Conservation (phyloP, 768 basidiomycete species). For the Goffeauzyma gilvescens region DNA sequence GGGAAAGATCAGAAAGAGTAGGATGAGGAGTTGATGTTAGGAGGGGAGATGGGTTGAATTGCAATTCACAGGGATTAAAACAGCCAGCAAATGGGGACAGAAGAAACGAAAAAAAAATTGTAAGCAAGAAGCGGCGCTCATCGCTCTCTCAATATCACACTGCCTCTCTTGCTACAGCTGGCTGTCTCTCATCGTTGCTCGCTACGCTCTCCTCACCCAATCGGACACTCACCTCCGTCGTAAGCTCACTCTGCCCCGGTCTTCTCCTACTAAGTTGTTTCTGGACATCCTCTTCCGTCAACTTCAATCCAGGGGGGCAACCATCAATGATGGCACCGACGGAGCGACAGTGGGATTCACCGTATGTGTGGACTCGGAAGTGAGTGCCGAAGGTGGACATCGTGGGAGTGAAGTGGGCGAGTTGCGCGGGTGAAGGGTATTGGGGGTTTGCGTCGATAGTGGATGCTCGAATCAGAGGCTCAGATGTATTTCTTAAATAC, state of each 20-base stretch:
- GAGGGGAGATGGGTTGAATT: no score
- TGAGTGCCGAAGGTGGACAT: conserved; percentile 90
- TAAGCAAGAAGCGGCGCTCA: no score
- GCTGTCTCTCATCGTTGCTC: not conserved
- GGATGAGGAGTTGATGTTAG: not conserved
- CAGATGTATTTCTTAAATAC: no score
- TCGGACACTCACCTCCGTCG: conserved; percentile 71
- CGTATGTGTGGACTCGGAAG: conserved; percentile 91
- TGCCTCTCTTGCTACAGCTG: no score
- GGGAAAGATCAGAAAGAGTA: not conserved
- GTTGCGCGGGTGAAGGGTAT: no score
- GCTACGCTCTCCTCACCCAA: not conserved
- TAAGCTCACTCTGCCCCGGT: conserved; percentile 89
- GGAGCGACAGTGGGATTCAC: conserved; percentile 90
- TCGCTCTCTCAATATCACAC: no score
- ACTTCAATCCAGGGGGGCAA: conserved; percentile 72
- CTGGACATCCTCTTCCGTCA: conserved; percentile 71
- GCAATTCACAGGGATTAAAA: no score
- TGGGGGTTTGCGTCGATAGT: no score
- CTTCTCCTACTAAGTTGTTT: conserved; percentile 71
- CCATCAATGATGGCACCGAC: conserved; percentile 97
- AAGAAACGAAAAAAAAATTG: no score
- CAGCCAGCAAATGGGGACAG: no score
- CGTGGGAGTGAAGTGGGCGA: no score
- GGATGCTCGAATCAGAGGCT: no score